A percentile compares a stretch with the other conserved stretches of the same genome.
These are phyloP conservation scores for Apiospora marii DNA, from an alignment of 2,329 filamentous ascomycete species.

Conservation along the genomic window DNA sequence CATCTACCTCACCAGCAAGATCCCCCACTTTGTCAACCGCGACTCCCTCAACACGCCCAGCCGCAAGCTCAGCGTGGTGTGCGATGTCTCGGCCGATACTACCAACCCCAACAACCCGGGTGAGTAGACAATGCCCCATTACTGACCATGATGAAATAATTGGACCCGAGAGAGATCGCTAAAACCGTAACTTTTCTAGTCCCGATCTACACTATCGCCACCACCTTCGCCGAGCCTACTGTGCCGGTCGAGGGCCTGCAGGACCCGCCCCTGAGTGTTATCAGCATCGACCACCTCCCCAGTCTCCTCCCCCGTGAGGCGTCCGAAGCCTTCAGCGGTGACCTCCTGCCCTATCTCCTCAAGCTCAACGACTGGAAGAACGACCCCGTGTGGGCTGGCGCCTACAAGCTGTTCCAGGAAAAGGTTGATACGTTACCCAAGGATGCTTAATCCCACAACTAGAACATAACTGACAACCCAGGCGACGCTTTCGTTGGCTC, in stretches of 20 bases:
- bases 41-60: conserved; percentile 71
- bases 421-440: conserved; percentile 77
- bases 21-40: conserved; percentile 81
- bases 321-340: conserved; percentile 82
- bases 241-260: conserved; percentile 72
- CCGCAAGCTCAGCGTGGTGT: conserved; percentile 80
- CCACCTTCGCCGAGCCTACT: conserved; percentile 88
- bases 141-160: conserved; percentile 28
- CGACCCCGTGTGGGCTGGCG: conserved; percentile 82
- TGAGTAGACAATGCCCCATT: conserved; percentile 26
- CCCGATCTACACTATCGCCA: conserved; percentile 85
- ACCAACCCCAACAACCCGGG: conserved; percentile 72
- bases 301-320: conserved; percentile 86
- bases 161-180: conserved; percentile 19
- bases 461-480: conserved; percentile 13
- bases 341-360: conserved; percentile 79
- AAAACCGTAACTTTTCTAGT: conserved; percentile 48
- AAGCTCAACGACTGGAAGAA: conserved; percentile 78
- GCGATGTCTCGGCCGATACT: conserved; percentile 80
- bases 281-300: conserved; percentile 87
- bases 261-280: conserved; percentile 74
- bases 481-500: conserved; percentile 6
- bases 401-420: conserved; percentile 83
- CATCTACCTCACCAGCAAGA: conserved; percentile 83
- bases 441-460: conserved; percentile 33